Evolutionary conservation across 2,329 filamentous ascomycete species (phyloP).

Genomic region (Cytospora paraplurivora): DNA sequence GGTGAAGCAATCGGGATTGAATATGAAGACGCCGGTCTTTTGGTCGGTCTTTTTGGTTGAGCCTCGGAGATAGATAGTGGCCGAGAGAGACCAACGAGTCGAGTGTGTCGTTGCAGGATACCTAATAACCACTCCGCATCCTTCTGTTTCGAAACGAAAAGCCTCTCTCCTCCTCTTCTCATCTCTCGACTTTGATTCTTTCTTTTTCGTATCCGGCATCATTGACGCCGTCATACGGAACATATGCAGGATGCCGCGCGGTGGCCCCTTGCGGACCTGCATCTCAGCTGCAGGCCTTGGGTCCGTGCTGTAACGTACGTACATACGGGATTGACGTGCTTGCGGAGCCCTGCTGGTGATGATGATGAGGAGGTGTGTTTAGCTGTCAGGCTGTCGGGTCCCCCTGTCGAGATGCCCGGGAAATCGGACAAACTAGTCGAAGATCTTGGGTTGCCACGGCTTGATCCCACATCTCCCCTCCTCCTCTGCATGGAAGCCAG

Average conservation of each 20-base stretch:
- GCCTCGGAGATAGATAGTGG: no score
- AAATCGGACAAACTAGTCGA: not conserved
- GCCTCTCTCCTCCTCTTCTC: not conserved
- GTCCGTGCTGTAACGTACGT: not conserved
- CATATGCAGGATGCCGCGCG: conserved; percentile 10
- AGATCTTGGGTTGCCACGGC: not conserved
- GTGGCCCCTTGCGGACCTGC: conserved; percentile 14
- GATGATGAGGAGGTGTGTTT: not conserved
- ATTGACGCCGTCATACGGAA: conserved; percentile 4
- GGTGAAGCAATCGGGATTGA: no score
- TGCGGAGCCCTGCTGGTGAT: no score
- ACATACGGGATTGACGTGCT: not conserved
- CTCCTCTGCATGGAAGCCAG: not conserved
- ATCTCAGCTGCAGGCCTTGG: conserved; percentile 3
- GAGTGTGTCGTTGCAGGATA: no score
- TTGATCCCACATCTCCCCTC: not conserved
- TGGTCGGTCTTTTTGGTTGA: no score
- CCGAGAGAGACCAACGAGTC: no score
- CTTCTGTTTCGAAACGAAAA: not conserved
- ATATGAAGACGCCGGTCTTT: no score
- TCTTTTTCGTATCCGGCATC: conserved; percentile 16
- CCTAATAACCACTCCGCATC: not conserved
- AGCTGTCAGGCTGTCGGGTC: not conserved
- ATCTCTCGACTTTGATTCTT: not conserved
- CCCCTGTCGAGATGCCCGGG: not conserved